Conservation (phyloP, 129 eudicot species). For the Scalesia atractyloides region DNA sequence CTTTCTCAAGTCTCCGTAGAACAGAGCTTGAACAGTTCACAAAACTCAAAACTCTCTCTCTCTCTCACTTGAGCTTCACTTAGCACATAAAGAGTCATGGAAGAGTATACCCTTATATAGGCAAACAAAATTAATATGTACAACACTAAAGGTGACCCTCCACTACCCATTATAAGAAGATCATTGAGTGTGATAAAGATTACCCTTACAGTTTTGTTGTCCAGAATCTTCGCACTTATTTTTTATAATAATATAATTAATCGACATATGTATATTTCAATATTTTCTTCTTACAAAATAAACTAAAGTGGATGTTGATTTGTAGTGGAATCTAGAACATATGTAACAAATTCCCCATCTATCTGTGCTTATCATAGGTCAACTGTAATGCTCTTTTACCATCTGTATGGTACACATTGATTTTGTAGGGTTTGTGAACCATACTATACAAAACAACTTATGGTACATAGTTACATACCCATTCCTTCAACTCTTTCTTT, state of each 20-base stretch:
- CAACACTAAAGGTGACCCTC: conserved; percentile 45
- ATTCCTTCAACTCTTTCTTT: conserved; percentile 15
- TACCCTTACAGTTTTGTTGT: conserved; percentile 43
- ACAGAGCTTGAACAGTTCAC: conserved; percentile 18
- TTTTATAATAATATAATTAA: conserved; percentile 15
- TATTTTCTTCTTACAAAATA: conserved; percentile 15
- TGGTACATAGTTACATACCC: conserved; percentile 38
- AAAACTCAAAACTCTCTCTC: conserved; percentile 24
- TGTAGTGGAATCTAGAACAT: conserved; percentile 50
- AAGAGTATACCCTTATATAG: conserved; percentile 56
- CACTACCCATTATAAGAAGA: conserved; percentile 49
- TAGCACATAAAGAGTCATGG: conserved; percentile 21
- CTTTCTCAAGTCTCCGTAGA: conserved; percentile 9
- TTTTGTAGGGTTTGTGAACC: conserved; percentile 37
- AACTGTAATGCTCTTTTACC: conserved; percentile 28
- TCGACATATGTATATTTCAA: conserved; percentile 15
- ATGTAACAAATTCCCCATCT: conserved; percentile 25
- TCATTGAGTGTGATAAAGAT: conserved; percentile 42
- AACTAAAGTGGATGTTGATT: conserved; percentile 50
- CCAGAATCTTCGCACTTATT: conserved; percentile 36
- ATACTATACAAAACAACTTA: conserved; percentile 31
- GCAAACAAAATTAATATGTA: conserved; percentile 34
- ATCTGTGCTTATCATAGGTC: conserved; percentile 15
- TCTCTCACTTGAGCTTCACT: conserved; percentile 16
- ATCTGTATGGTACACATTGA: conserved; percentile 40